Conservation (phyloP, 768 basidiomycete genomes). For the Austroboletus eburneus region DNA sequence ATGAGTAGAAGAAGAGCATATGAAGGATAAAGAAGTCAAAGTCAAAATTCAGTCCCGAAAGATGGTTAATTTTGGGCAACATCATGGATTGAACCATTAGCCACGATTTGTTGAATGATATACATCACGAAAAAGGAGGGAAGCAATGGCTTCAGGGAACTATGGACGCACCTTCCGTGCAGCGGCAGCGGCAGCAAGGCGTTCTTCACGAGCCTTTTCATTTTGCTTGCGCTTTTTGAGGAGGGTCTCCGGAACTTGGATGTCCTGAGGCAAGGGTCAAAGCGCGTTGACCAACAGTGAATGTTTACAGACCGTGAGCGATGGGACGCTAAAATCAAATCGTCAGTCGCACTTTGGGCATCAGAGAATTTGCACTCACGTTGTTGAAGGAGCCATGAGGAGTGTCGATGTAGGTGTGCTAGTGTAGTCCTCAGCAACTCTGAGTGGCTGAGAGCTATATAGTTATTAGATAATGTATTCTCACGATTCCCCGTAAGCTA, state of each 20-base stretch:
- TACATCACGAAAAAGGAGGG: constrained; percentile 62
- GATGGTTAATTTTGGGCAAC: constrained; percentile 85
- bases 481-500: too few species aligned
- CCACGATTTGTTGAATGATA: constrained; percentile 65
- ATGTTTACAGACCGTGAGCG: constrained; percentile 39
- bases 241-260: constrained; percentile 99
- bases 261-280: constrained; percentile 48
- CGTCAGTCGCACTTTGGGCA: constrained; percentile 1
- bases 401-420: constrained; percentile 35
- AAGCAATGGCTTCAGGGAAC: background rate
- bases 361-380: constrained; percentile 35
- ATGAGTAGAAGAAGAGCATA: constrained; percentile 10
- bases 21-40: background rate
- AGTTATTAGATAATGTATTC: constrained; percentile 30
- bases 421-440: background rate
- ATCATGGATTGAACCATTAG: constrained; percentile 64
- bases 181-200: constrained; percentile 73
- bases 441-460: constrained; percentile 40
- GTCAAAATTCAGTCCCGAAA: constrained; percentile 61
- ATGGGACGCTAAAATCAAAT: constrained; percentile 38
- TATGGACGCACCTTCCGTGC: constrained; percentile 77
- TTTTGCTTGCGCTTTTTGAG: constrained; percentile 99
- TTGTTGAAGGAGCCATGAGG: constrained; percentile 49
- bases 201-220: constrained; percentile 94
- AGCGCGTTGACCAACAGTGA: constrained; percentile 1